Conservation (phyloP, 306 rosid genomes). For the Vicia faba region DNA sequence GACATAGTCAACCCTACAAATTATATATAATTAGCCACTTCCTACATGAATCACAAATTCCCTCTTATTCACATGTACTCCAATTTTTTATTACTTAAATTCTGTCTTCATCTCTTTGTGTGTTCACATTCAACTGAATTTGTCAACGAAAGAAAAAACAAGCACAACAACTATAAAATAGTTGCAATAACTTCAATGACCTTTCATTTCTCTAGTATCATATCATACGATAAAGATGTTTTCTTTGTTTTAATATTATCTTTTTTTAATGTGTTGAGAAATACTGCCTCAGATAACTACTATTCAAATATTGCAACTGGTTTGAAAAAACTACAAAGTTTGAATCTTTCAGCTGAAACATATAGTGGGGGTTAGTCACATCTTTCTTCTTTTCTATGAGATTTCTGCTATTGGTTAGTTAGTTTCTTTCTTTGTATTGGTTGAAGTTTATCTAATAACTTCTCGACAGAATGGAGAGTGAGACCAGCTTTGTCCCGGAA, state of each 20-base stretch:
- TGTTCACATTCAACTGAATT: neutral
- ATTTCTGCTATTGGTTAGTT: neutral
- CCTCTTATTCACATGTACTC: neutral
- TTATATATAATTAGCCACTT: too few relatives aligned
- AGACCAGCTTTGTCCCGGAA: conserved; percentile 6
- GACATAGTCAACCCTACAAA: too few relatives aligned
- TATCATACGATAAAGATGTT: neutral
- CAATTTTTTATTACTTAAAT: conserved; percentile 14
- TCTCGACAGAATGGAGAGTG: conserved; percentile 35
- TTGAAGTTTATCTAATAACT: neutral
- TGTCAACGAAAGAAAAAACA: conserved; percentile 28
- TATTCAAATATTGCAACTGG: conserved; percentile 29
- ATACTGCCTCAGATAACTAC: neutral
- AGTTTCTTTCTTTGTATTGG: neutral
- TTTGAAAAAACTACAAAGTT: conserved; percentile 1
- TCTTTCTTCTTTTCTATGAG: neutral
- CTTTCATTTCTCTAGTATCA: neutral
- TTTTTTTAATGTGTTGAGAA: conserved; percentile 15
- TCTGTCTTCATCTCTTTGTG: conserved; percentile 7
- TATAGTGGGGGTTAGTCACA: conserved; percentile 22
- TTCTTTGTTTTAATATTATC: conserved; percentile 6
- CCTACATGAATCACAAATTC: too few relatives aligned
- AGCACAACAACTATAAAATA: neutral
- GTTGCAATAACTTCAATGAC: neutral
- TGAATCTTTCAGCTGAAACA: conserved; percentile 33